phyloP scores from a whole-genome alignment of 805 yeast genomes.

The Candida xiaguanensis region DNA sequence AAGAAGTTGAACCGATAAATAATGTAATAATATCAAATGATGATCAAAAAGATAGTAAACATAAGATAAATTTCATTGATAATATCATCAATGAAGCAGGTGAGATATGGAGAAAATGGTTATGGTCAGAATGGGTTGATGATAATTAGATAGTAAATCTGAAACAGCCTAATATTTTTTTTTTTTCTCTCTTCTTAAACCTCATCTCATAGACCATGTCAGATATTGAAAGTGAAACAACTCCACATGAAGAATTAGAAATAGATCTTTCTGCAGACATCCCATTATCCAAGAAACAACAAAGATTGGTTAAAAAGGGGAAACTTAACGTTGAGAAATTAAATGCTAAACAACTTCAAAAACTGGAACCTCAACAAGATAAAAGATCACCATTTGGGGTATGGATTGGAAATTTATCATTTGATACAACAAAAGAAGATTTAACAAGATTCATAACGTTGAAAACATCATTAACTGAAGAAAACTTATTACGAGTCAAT shows the following conservation, averaged over 20 bases:
- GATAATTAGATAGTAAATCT: slow-evolving; percentile 15
- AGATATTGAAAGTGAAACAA: slow-evolving; percentile 11
- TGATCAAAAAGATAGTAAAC: slow-evolving; percentile 25
- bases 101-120: slow-evolving; percentile 83
- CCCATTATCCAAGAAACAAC: slow-evolving; percentile 89
- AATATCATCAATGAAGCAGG: slow-evolving; percentile 76
- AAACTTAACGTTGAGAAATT: slow-evolving; percentile 65
- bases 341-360: slow-evolving; percentile 22
- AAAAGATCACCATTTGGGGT: slow-evolving; percentile 64
- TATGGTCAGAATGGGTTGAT: slow-evolving; percentile 45
- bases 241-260: slow-evolving; percentile 50
- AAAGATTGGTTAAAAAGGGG: slow-evolving; percentile 76
- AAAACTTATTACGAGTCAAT: slow-evolving; percentile 70
- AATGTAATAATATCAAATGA: slow-evolving; percentile 23
- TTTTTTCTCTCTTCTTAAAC: slow-evolving; percentile 1
- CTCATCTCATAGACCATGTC: slow-evolving; percentile 8
- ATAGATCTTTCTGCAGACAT: slow-evolving; percentile 66
- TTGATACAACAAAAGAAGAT: slow-evolving; percentile 77
- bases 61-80: slow-evolving; percentile 61
- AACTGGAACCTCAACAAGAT: slow-evolving; percentile 34
- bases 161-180: background rate
- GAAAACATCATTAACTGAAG: slow-evolving; percentile 55
- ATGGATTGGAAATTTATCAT: slow-evolving; percentile 93
- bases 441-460: slow-evolving; percentile 58
- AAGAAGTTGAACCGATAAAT: slow-evolving; percentile 2